phyloP scores from a whole-genome alignment of 78 protist species.

The Ministeria vibrans region DNA sequence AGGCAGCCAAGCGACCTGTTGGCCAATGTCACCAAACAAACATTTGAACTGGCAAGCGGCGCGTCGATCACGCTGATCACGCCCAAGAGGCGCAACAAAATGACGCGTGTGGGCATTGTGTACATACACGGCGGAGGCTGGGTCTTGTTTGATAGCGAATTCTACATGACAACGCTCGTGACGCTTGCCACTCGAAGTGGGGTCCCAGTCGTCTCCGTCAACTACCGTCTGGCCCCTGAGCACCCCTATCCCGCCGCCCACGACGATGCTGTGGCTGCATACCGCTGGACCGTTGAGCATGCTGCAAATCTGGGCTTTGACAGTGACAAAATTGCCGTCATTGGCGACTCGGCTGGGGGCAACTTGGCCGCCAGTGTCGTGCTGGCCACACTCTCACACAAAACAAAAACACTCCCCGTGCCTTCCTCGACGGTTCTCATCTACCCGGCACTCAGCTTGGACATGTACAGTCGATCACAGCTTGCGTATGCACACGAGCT shows the following conservation, averaged over 20 bases:
- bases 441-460: background rate
- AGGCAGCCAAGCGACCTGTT: too few species aligned
- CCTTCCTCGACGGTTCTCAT: background rate
- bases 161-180: background rate
- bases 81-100: too few species aligned
- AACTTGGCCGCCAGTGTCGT: background rate
- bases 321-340: background rate
- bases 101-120: too few species aligned
- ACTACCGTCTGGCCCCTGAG: conserved; percentile 9
- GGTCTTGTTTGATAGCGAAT: background rate
- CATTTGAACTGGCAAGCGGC: too few species aligned
- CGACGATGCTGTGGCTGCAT: background rate
- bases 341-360: background rate
- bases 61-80: too few species aligned
- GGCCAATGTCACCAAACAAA: too few species aligned
- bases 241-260: background rate
- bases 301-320: background rate
- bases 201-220: background rate
- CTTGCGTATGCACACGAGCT: too few species aligned
- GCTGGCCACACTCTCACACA: too few species aligned
- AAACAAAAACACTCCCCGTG: too few species aligned
- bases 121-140: background rate
- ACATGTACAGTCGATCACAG: too few species aligned
- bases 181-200: background rate
- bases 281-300: background rate